phyloP scores from a whole-genome alignment of 2,329 filamentous ascomycete species.

The Xylaria sp. region DNA sequence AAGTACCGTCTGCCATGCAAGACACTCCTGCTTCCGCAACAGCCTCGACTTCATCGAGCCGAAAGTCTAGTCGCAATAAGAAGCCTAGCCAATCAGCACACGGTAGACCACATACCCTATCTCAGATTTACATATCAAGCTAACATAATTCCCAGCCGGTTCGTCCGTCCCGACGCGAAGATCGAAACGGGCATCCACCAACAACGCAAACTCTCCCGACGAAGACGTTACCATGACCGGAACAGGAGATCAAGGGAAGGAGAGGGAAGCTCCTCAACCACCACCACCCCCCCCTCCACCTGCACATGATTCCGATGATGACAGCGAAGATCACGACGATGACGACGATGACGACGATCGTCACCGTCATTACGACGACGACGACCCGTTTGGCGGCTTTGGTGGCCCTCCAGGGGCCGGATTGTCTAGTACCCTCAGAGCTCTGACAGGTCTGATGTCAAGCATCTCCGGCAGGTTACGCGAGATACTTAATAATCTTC shows the following conservation, averaged over 20 bases:
- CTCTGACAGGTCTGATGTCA: slow-evolving; percentile 91
- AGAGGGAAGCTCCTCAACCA: slow-evolving; percentile 51
- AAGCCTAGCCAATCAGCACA: slow-evolving; percentile 64
- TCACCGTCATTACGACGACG: slow-evolving; percentile 72
- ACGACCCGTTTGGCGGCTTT: slow-evolving; percentile 73
- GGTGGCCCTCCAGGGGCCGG: slow-evolving; percentile 73
- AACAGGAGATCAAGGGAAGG: slow-evolving; percentile 65
- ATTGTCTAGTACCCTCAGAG: slow-evolving; percentile 83
- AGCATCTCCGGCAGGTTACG: slow-evolving; percentile 83
- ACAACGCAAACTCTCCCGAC: slow-evolving; percentile 59
- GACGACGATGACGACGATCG: slow-evolving; percentile 64
- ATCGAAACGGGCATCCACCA: slow-evolving; percentile 64
- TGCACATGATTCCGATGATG: slow-evolving; percentile 54
- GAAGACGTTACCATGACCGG: slow-evolving; percentile 79
- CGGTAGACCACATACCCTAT: slow-evolving; percentile 50
- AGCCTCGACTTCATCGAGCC: slow-evolving; percentile 67
- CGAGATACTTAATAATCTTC: slow-evolving; percentile 79
- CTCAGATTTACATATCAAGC: not conserved
- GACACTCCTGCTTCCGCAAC: slow-evolving; percentile 65
- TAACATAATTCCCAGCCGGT: slow-evolving; percentile 41
- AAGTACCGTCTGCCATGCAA: slow-evolving; percentile 72
- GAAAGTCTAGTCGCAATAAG: slow-evolving; percentile 78
- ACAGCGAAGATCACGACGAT: slow-evolving; percentile 57
- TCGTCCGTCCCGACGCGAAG: slow-evolving; percentile 57
- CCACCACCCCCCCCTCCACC: slow-evolving; percentile 57